These are phyloP conservation scores for Coelastrella sp. DNA, from an alignment of 139 green algal genomes.

Conservation along the genomic window DNA sequence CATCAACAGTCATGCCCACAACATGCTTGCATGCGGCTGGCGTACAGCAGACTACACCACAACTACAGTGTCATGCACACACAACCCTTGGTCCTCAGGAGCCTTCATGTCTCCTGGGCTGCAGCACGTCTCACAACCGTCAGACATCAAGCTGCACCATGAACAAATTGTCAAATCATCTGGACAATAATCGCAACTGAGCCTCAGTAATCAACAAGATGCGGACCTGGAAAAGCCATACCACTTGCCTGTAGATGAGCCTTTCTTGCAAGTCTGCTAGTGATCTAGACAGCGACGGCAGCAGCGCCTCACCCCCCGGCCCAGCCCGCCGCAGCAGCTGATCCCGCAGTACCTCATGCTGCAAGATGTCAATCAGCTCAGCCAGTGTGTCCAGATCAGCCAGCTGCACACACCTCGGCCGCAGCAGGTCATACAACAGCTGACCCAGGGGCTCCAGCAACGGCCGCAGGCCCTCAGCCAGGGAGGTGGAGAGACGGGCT, in stretches of 20 bases:
- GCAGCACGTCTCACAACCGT: no score
- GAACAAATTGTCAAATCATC: no score
- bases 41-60: no score
- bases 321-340: slow-evolving; percentile 69
- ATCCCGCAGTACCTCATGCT: slow-evolving; percentile 86
- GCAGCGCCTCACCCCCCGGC: slow-evolving; percentile 76
- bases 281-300: slow-evolving; percentile 78
- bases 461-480: slow-evolving; percentile 62
- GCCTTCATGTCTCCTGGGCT: no score
- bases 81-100: no score
- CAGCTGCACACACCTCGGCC: slow-evolving; percentile 79
- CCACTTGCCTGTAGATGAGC: slow-evolving; percentile 81
- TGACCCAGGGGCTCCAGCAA: slow-evolving; percentile 90
- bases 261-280: slow-evolving; percentile 93
- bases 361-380: slow-evolving; percentile 90
- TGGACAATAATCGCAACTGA: no score
- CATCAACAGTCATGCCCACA: no score
- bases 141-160: no score
- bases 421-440: slow-evolving; percentile 91
- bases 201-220: no score
- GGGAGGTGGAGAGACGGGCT: slow-evolving; percentile 14
- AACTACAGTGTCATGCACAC: no score
- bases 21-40: no score
- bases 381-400: slow-evolving; percentile 87
- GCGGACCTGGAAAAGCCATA: no score